Evolutionary conservation across 148 eudicot genomes (phyloP).

Genomic region (Euryodendron excelsum): DNA sequence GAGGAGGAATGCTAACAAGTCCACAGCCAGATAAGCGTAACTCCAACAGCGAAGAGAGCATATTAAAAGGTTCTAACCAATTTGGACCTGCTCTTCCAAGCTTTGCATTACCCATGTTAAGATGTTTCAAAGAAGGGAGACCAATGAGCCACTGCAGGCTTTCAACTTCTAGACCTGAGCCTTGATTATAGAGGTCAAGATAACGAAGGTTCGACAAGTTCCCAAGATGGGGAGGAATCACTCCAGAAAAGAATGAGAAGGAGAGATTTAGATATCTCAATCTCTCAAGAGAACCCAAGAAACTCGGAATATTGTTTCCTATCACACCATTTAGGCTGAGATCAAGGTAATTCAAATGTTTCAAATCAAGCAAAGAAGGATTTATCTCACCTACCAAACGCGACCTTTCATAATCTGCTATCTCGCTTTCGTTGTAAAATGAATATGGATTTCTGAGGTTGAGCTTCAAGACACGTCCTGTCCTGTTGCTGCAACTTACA

Average conservation of each 20-base stretch:
- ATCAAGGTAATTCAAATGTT: conserved; percentile 25
- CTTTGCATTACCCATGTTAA: background rate
- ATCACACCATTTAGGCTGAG: conserved; percentile 21
- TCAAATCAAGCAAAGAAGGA: no score
- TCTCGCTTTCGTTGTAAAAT: background rate
- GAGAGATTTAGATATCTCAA: conserved; percentile 22
- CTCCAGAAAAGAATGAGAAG: background rate
- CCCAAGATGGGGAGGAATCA: background rate
- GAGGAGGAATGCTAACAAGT: background rate
- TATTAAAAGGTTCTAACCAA: conserved; percentile 11
- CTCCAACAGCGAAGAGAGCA: conserved; percentile 9
- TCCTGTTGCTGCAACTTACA: background rate
- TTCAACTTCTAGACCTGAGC: background rate
- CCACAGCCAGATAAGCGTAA: background rate
- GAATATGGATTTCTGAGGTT: background rate
- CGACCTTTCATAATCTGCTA: background rate
- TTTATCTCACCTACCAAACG: conserved; percentile 9
- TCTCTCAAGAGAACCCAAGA: conserved; percentile 19
- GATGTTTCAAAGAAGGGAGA: background rate
- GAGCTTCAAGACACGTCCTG: conserved; percentile 4
- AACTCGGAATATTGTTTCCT: conserved; percentile 16
- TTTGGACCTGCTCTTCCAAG: background rate
- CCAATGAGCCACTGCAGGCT: conserved; percentile 1
- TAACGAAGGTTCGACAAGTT: background rate
- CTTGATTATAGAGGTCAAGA: background rate